Evolutionary conservation across 148 eudicot genomes (phyloP), one percentile per base, ranked within the genome.

Genomic region (Rhododendron griersonianum): DNA sequence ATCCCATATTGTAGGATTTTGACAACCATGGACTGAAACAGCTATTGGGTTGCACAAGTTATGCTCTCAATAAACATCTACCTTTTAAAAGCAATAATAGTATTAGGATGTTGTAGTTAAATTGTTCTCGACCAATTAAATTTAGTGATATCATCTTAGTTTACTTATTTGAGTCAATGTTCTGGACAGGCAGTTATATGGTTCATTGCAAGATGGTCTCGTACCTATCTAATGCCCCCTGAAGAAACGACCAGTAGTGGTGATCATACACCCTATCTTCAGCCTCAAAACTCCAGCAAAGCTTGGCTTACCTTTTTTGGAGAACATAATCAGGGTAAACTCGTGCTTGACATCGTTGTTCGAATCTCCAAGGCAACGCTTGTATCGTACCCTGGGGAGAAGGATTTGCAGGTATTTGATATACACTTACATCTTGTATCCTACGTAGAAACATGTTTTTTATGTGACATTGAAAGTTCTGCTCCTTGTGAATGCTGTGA

Each of bases 161-260:
- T 85, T 63, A 85, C 85, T 86, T 83, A 78, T 87, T 33, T 57
- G 86, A 7, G 41, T 86, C 76, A 75, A 50, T 86, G 59, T 50
- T 87, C 84, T 85, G 15, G 78, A 86, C 94, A 97, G 99, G 99
- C 96, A 86, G 79, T 94, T 78, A 90, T 94, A 87, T 97, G 99
- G 99, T 97, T 97, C 86, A 92, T 97, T 88, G 93, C 98, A 30
- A 92, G 99, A 82, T 97, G 99, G 99, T 93, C 96, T 78, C 82
- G 92, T 85, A 97, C 99, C 61, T 97, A 93, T 91, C 88, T 97
- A 77, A 88, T 97, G 95, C 87, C 96, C 84, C 85, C 88, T 85
- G 91, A 91, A 85, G 90, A 87, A 88, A 87, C 82, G 86, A 85
- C 90, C 73, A 86, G 87, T 87, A 86, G 84, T 90, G 87, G 90